Evolutionary conservation across 202 grass and related monocot species (phyloP).

Genomic region (Musa balbisiana): DNA sequence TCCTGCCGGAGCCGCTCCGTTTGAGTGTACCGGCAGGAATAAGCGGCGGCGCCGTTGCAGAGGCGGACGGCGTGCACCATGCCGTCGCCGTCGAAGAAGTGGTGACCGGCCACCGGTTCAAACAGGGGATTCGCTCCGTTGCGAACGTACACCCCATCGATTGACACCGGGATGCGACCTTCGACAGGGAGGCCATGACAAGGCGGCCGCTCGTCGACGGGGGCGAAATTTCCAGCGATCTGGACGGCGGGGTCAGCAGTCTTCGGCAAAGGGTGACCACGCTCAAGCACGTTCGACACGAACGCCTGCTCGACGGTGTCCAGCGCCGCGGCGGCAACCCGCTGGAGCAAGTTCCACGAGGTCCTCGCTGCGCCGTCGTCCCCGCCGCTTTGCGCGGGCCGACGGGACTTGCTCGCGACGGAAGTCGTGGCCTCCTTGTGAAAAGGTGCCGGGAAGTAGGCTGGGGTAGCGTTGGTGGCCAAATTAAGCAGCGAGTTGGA

Average conservation of each 20-base stretch:
- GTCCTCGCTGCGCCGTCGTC: too few species aligned
- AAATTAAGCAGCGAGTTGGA: too few species aligned
- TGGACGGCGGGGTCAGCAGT: slow-evolving; percentile 59
- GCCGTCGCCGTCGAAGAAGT: background rate
- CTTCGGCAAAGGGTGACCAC: slow-evolving; percentile 34
- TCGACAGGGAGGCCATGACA: background rate
- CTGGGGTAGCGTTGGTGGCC: too few species aligned
- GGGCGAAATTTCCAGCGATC: slow-evolving; percentile 59
- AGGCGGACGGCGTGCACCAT: background rate
- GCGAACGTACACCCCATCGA: slow-evolving; percentile 1
- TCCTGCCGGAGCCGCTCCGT: background rate
- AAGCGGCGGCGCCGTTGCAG: background rate
- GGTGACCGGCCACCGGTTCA: background rate
- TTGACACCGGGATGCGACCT: background rate
- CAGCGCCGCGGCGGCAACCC: background rate
- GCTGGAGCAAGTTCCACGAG: background rate
- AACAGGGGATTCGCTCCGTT: background rate
- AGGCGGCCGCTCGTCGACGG: background rate
- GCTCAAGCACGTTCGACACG: slow-evolving; percentile 35
- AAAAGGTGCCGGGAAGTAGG: too few species aligned
- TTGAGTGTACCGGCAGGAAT: background rate
- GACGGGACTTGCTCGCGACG: too few species aligned
- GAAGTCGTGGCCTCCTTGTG: too few species aligned
- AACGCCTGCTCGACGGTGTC: background rate
- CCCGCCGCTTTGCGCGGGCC: too few species aligned